Base-by-base conservation (phyloP, 139 green algal species). In the Tetraselmis striata region DNA sequence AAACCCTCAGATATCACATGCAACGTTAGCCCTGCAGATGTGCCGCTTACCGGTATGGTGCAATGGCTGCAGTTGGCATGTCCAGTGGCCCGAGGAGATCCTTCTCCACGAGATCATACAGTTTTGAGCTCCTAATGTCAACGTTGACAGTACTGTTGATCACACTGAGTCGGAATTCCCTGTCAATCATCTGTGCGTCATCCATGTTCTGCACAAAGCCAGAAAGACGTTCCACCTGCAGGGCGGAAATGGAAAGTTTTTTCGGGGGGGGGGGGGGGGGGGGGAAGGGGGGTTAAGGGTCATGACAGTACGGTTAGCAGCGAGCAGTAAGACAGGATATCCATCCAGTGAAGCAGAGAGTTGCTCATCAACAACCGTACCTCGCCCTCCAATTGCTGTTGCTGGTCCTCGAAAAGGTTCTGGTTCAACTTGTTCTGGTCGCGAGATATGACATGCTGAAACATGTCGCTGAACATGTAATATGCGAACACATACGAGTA, bases 391-490 rank as follows among this genome's bases (percentile, higher is more conserved):
- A 97, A 83, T 76, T 88, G 86, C 85, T 93, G 84, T 87, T 98
- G 94, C 75, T 94, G 90, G 86, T 98, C 93, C 87, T 98, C 94
- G 87, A 98, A 98, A 75, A 98, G 88, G 67, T 92, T 85, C 87
- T 96, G 90, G 80, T 97, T 95, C 82, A 93, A 86, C 31, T 79
- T 82, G 84, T 94, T 95, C 82, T 93, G 82, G 74, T 90, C 84
- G 1, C 86, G 77, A 0, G 76, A 89, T 82, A 97, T 92, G 78
- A 96, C 92, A 2, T 93, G 89, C 32, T 77, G 58, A 81, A 94
- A 98, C 83, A 93, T 89, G 29, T 87, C 84, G 59, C 88, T 85
- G 32, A 98, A 98, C 86, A 97, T 93, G 84, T 94, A 97, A 89
- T 91, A 98, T 23, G 93, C 94, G 84, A 96, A 96, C 23, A 88